A percentile compares a stretch with the other conserved stretches of the same genome.
Conservation (phyloP, 306 rosid genomes). For the Quercus rubra region DNA sequence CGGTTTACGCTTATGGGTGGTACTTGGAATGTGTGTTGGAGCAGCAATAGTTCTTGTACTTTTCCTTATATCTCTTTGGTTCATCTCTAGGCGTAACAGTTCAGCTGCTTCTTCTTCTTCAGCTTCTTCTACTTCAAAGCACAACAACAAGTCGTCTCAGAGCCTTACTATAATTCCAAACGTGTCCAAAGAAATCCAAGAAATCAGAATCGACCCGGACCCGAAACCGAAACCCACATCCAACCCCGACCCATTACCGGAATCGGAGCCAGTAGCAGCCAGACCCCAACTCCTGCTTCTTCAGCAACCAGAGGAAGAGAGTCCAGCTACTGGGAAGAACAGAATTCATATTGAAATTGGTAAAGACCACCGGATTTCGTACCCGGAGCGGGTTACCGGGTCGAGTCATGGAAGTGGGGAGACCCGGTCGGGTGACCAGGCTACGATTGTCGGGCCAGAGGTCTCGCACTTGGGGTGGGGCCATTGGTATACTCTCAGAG, state of each 20-base stretch:
- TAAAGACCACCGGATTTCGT: conserved; percentile 58
- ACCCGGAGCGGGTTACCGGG: conserved; percentile 50
- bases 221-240: conserved; percentile 15
- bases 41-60: conserved; percentile 62
- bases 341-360: conserved; percentile 58
- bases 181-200: conserved; percentile 62
- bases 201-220: conserved; percentile 48
- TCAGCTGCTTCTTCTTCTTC: conserved; percentile 12
- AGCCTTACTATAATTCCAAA: conserved; percentile 36
- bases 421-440: conserved; percentile 48
- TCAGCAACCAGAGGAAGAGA: conserved; percentile 41
- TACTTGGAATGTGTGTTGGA: conserved; percentile 60
- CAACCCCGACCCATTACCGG: conserved; percentile 38
- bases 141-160: conserved; percentile 18
- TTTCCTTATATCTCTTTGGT: conserved; percentile 54
- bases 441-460: conserved; percentile 38
- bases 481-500: conserved; percentile 62
- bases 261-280: conserved; percentile 22
- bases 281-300: conserved; percentile 22
- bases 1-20: conserved; percentile 57
- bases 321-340: conserved; percentile 21
- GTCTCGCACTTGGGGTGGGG: conserved; percentile 73
- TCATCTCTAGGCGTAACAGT: conserved; percentile 42
- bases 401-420: conserved; percentile 50
- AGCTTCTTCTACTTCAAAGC: not conserved